Base-by-base conservation (phyloP, 2,329 filamentous ascomycete genomes). In the Pseudogymnoascus verrucosus region DNA sequence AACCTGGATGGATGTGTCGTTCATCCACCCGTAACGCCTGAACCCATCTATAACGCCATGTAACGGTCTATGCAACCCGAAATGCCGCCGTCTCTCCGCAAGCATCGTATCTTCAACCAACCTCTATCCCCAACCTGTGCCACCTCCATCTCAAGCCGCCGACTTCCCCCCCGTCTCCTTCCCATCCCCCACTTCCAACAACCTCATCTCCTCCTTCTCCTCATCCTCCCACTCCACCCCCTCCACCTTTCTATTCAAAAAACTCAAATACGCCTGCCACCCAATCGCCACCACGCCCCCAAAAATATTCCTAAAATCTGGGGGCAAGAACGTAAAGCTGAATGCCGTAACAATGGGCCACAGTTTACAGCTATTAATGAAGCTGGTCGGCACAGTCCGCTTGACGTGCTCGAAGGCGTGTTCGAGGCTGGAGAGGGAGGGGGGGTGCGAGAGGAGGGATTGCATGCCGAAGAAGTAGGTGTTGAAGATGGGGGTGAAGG, bases 211-310 rank as follows among this genome's bases (percentile, higher is more conserved):
- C 19, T 44, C 36, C 28, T 64, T 62, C 21, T 26, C 31, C 37
- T 62, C 44, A 34, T 39, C 60, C 34, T 66, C 71, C 40, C 70
- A 72, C 65, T 72, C 77, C 68, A 80, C 78, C 60, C 79, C 78
- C 74, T 91, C 90, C 1, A 90, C 90, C 66, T 79, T 79, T 70
- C 88, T 82, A 71, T 96, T 96, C 71, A 96, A 75, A 75, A 86
- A 89, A 69, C 87, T 90, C 69, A 97, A 72, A 79, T 96, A 97
- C 0, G 91, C 92, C 82, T 96, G 93, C 93, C 93, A 97, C 0
- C 89, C 90, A 61, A 96, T 88, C 1, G 91, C 90, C 67, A 96
- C 83, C 5, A 89, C 77, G 1, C 90, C 91, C 0, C 89, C 85
- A 69, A 96, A 95, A 14, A 96, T 82, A 69, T 86, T 90, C 61